Base-by-base conservation (phyloP, 2,329 filamentous ascomycete species). In the Colletotrichum sp. region DNA sequence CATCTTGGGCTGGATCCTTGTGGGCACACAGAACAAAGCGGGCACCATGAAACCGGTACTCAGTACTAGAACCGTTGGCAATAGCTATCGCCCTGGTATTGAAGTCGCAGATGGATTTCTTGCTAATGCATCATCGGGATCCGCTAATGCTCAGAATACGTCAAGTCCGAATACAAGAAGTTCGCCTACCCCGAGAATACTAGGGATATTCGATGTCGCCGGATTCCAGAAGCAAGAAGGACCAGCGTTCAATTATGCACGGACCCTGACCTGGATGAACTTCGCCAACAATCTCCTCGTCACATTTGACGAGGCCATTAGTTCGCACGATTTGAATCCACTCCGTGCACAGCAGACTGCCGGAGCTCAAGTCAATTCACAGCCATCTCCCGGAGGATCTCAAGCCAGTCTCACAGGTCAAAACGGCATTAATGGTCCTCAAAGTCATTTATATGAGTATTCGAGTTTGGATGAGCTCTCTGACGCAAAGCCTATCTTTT, bases 31-130 rank as follows among this genome's bases (percentile, higher is more conserved):
- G 12, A 51, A 24, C n/a, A 51, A 51, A 13, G n/a, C 43, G 0
- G n/a, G 0, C 3, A 51, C 43, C 6, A 51, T 21, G n/a, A 27
- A 27, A 27, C 24, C 24, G 24, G 24, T 27, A 27, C 24, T 27
- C 24, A 27, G 24, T 27, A 27, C 24, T 27, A 27, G 24, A 27
- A 27, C 5, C 24, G 5, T 5, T 27, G 24, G 24, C 24, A 27
- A 27, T 6, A 27, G 24, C 24, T 27, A 31, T 21, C 43, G 7
- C 1, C 43, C 43, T 51, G 43, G 3, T 3, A 51, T 51, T 13
- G 43, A 51, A 51, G 11, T 51, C 1, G 43, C 43, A 21, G 43
- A 0, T 21, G 43, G 0, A 0, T 2, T 51, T 0, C n/a, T 3
- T 2, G n/a, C 43, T 51, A 2, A 3, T 51, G 2, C 43, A 21